Percentiles rank a stretch among this genome's conserved stretches.
Conservation (phyloP, 1,139 yeast species). For the Taiozyma sp. region DNA sequence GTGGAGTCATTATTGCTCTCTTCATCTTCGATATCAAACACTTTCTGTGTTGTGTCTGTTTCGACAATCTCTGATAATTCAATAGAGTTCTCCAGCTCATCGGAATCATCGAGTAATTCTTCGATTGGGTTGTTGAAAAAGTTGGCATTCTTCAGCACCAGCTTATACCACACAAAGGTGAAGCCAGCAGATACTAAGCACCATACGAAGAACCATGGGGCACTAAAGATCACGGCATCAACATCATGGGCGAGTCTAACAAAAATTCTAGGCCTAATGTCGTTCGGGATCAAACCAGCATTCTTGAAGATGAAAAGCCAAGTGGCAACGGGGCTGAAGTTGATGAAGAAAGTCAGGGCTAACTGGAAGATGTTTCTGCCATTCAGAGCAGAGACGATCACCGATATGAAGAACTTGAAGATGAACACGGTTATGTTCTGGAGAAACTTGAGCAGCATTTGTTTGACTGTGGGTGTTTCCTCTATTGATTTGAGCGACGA, state of each 20-base stretch:
- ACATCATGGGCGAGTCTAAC: conserved; percentile 40
- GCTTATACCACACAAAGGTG: conserved; percentile 10
- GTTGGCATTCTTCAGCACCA: conserved; percentile 5
- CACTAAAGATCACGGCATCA: conserved; percentile 35
- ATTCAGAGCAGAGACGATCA: conserved; percentile 25
- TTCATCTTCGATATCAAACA: not conserved
- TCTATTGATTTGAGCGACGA: too few relatives aligned
- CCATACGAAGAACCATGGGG: conserved; percentile 15
- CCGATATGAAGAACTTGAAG: conserved; percentile 5
- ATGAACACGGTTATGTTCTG: not conserved
- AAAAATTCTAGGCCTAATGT: conserved; percentile 51
- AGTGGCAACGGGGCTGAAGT: conserved; percentile 48
- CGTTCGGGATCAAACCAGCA: conserved; percentile 54
- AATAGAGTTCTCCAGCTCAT: conserved; percentile 4
- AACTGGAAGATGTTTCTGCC: conserved; percentile 34
- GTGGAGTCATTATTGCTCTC: not conserved
- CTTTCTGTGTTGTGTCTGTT: conserved; percentile 6
- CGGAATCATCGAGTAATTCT: not conserved
- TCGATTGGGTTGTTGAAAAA: conserved; percentile 7
- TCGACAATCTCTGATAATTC: conserved; percentile 1
- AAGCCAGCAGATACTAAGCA: conserved; percentile 5
- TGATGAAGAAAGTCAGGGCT: conserved; percentile 40
- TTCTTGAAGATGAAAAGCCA: conserved; percentile 61
- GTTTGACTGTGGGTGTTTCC: not conserved
- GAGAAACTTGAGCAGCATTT: conserved; percentile 1